These are phyloP conservation scores for Globisporangium sylvaticum DNA, from an alignment of 352 stramenopile species.

Conservation along the genomic window DNA sequence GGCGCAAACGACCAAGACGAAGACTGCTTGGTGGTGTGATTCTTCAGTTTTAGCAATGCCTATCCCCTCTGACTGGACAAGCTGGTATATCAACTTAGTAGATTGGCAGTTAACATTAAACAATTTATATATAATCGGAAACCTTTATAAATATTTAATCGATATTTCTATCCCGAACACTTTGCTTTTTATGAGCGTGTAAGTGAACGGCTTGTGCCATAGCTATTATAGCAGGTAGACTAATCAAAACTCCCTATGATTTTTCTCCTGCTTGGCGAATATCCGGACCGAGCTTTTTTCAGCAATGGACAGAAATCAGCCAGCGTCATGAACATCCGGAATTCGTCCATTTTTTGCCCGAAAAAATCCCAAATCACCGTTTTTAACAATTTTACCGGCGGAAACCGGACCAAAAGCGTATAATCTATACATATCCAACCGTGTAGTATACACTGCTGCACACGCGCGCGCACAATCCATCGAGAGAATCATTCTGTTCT, in stretches of 20 bases:
- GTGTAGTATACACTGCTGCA: too few species aligned
- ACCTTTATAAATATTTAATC: too few species aligned
- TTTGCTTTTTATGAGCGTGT: not conserved
- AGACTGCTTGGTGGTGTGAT: too few species aligned
- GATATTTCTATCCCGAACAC: too few species aligned
- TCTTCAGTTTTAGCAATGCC: too few species aligned
- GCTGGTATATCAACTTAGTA: not conserved
- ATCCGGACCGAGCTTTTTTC: conserved; percentile 1
- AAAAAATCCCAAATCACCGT: too few species aligned
- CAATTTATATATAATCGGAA: not conserved
- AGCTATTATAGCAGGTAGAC: not conserved
- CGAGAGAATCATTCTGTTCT: conserved; percentile 4
- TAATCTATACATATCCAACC: not conserved
- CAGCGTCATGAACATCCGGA: not conserved
- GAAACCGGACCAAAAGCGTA: not conserved
- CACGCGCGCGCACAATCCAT: not conserved
- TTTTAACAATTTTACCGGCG: too few species aligned
- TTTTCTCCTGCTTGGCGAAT: not conserved
- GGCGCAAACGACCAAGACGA: not conserved
- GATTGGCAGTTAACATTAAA: not conserved
- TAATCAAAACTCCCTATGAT: not conserved
- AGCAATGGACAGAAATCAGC: conserved; percentile 7
- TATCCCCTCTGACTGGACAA: not conserved
- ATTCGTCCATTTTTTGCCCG: too few species aligned
- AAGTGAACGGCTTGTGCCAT: too few species aligned